phyloP scores from a whole-genome alignment of 192 early-diverging fungal species.

The Geranomyces variabilis region DNA sequence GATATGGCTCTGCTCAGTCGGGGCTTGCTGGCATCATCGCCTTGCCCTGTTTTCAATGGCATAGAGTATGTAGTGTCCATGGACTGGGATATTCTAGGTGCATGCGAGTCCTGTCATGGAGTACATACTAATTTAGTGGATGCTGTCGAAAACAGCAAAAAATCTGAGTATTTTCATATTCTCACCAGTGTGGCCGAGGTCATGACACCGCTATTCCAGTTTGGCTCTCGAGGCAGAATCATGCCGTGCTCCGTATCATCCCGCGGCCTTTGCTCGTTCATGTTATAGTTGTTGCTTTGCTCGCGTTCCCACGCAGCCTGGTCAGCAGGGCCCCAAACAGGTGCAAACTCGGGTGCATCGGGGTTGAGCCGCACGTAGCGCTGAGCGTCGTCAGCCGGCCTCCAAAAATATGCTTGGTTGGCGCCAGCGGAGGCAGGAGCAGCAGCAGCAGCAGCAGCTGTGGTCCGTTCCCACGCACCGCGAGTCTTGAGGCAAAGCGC shows the following conservation, averaged over 20 bases:
- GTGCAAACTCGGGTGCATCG: conserved; percentile 40
- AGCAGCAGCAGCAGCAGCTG: no score
- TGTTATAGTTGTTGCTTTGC: neutral
- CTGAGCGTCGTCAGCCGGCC: conserved; percentile 10
- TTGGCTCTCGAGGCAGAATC: neutral
- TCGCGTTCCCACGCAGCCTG: neutral
- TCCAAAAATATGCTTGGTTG: neutral
- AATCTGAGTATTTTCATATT: no score
- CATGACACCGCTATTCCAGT: neutral
- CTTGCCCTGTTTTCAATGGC: conserved; percentile 10
- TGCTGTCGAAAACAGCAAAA: no score
- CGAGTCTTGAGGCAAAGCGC: no score
- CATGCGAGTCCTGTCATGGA: neutral
- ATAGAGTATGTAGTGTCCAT: conserved; percentile 5
- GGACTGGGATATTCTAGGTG: neutral
- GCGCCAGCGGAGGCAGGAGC: neutral
- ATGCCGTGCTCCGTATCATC: neutral
- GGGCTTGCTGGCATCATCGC: neutral
- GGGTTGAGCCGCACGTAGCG: conserved; percentile 26
- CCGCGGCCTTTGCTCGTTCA: neutral
- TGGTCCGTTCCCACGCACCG: no score
- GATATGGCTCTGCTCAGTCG: conserved; percentile 7
- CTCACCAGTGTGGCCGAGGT: neutral
- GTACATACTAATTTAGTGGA: no score
- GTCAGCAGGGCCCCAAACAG: conserved; percentile 5